Conservation (phyloP, 2,329 filamentous ascomycete genomes). For the Knufia petricola region DNA sequence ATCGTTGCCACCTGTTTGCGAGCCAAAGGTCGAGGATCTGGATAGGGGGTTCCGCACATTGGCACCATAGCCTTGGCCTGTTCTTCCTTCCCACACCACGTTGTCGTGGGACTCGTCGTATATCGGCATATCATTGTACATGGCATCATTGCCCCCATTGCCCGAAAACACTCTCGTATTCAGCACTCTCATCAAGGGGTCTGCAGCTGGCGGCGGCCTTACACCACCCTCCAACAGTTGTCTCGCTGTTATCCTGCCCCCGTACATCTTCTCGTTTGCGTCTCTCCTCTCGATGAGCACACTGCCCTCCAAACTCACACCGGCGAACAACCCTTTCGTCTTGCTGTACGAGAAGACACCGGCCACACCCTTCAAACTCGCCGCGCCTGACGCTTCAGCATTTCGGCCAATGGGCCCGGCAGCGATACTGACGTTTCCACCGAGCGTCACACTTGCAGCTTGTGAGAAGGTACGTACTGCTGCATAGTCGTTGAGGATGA, state of each 20-base stretch:
- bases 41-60: slow-evolving; percentile 48
- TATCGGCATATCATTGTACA: slow-evolving; percentile 90
- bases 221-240: slow-evolving; percentile 74
- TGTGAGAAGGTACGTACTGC: slow-evolving; percentile 94
- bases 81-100: slow-evolving; percentile 70
- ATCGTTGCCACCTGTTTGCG: slow-evolving; percentile 34
- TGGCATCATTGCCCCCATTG: slow-evolving; percentile 46
- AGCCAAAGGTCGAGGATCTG: slow-evolving; percentile 47
- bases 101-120: slow-evolving; percentile 79
- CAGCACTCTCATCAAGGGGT: slow-evolving; percentile 73
- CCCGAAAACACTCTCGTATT: slow-evolving; percentile 79
- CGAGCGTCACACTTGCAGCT: slow-evolving; percentile 79
- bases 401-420: slow-evolving; percentile 90
- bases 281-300: slow-evolving; percentile 90
- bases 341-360: slow-evolving; percentile 96
- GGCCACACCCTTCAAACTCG: slow-evolving; percentile 77
- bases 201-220: slow-evolving; percentile 68
- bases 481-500: slow-evolving; percentile 85
- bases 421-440: slow-evolving; percentile 91
- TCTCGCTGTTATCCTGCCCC: slow-evolving; percentile 65
- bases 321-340: slow-evolving; percentile 93
- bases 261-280: slow-evolving; percentile 94
- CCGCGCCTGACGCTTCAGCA: slow-evolving; percentile 89
- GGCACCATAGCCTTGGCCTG: slow-evolving; percentile 62
- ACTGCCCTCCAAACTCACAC: slow-evolving; percentile 86